A percentile compares a stretch with the other conserved stretches of the same genome.
Evolutionary conservation across 345 rosid species (phyloP).

Genomic region (Aquilaria yunnanensis): DNA sequence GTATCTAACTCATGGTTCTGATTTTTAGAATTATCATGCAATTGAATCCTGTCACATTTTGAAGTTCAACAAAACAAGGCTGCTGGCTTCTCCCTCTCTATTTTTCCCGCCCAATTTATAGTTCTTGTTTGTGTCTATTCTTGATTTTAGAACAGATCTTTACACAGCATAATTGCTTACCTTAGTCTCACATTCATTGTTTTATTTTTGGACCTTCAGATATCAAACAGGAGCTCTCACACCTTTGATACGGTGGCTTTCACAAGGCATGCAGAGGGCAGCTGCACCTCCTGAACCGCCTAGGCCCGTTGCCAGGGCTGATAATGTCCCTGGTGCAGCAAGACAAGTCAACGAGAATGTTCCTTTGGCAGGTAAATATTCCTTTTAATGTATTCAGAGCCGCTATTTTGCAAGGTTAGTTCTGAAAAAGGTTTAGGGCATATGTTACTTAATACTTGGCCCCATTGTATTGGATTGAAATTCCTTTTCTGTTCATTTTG

Average conservation of each 20-base stretch:
- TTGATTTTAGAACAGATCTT: too few relatives aligned
- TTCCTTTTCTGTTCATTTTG: too few relatives aligned
- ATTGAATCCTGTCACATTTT: too few relatives aligned
- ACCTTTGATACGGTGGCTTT: slow-evolving; percentile 84
- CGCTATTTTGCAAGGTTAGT: too few relatives aligned
- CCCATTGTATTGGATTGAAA: too few relatives aligned
- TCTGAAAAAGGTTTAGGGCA: too few relatives aligned
- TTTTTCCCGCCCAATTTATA: too few relatives aligned
- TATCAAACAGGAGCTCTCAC: slow-evolving; percentile 98
- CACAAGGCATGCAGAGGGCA: slow-evolving; percentile 98
- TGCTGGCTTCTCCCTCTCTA: neutral
- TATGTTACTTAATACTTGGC: too few relatives aligned
- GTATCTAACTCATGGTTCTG: slow-evolving; percentile 19
- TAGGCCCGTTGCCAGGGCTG: slow-evolving; percentile 66
- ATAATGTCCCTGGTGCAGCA: slow-evolving; percentile 59
- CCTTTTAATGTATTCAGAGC: neutral
- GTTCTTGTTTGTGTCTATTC: too few relatives aligned
- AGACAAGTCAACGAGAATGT: slow-evolving; percentile 55
- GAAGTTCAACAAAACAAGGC: neutral
- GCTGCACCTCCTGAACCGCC: slow-evolving; percentile 83
- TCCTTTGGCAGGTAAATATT: slow-evolving; percentile 46
- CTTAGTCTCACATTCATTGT: neutral
- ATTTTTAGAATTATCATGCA: neutral
- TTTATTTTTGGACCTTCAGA: slow-evolving; percentile 27
- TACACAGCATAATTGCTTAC: neutral